A percentile compares a stretch with the other conserved stretches of the same genome.
phyloP scores from a whole-genome alignment of 1,139 yeast genomes.

The Yamadazyma oceani region DNA sequence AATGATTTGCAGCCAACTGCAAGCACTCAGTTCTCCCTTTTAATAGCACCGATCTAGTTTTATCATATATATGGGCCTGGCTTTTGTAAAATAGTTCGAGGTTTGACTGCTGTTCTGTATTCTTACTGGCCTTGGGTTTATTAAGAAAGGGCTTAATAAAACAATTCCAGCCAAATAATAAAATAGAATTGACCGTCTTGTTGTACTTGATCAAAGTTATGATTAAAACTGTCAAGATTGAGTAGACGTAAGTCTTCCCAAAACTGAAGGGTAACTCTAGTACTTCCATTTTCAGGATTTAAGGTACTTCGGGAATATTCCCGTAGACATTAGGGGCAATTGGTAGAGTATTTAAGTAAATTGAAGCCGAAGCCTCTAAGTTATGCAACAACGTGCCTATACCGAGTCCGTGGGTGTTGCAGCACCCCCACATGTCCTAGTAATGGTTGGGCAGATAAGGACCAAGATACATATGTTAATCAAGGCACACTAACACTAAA shows the following conservation, averaged over 20 bases:
- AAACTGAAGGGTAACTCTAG: constrained; percentile 8
- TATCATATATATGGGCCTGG: constrained; percentile 75
- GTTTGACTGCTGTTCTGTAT: constrained; percentile 53
- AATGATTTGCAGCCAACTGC: constrained; percentile 57
- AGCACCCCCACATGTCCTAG: background rate
- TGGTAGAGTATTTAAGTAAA: background rate
- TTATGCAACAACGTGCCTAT: too few species aligned
- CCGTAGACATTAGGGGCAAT: too few species aligned
- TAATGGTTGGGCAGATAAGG: too few species aligned
- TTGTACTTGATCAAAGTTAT: constrained; percentile 10
- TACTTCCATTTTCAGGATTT: constrained; percentile 12
- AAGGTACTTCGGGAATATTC: too few species aligned
- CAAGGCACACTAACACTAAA: too few species aligned
- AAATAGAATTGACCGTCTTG: constrained; percentile 29
- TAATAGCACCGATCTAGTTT: constrained; percentile 61
- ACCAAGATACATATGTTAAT: too few species aligned
- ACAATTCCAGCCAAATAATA: constrained; percentile 53
- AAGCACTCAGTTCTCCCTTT: constrained; percentile 73
- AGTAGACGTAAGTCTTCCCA: constrained; percentile 9
- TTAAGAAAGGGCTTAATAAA: constrained; percentile 66
- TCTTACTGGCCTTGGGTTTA: constrained; percentile 19
- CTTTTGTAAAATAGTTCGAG: constrained; percentile 71
- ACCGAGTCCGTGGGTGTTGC: background rate
- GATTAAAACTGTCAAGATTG: constrained; percentile 11
- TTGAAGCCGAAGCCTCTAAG: too few species aligned